Conservation (phyloP, 2,329 filamentous ascomycete genomes). For the Cercospora sp. region DNA sequence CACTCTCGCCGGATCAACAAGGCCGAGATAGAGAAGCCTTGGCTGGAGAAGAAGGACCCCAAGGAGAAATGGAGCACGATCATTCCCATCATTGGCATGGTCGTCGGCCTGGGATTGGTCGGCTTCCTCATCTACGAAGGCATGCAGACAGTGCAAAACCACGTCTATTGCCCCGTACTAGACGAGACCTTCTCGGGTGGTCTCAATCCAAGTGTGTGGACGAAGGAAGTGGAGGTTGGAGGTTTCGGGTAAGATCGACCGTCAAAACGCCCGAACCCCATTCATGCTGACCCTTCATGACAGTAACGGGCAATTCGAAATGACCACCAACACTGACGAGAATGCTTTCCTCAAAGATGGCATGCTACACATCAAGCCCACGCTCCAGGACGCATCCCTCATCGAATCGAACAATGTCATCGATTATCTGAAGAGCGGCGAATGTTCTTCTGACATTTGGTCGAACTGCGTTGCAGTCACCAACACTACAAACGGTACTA, state of each 20-base stretch:
- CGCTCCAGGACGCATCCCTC: conserved; percentile 67
- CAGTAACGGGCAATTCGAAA: conserved; percentile 78
- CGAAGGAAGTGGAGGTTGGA: conserved; percentile 71
- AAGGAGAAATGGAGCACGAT: conserved; percentile 87
- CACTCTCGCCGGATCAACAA: conserved; percentile 72
- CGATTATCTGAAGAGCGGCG: conserved; percentile 65
- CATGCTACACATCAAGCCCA: conserved; percentile 72
- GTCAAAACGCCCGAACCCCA: background rate
- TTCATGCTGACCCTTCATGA: conserved; percentile 21
- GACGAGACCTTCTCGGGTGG: conserved; percentile 65
- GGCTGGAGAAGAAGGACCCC: conserved; percentile 70
- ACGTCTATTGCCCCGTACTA: conserved; percentile 70
- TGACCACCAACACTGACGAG: conserved; percentile 69
- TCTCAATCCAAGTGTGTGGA: conserved; percentile 62
- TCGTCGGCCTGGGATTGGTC: conserved; percentile 66
- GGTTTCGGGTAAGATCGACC: conserved; percentile 67
- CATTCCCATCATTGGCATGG: conserved; percentile 70
- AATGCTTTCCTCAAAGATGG: conserved; percentile 74
- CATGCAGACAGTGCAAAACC: conserved; percentile 67
- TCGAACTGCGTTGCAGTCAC: conserved; percentile 68
- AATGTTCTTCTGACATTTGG: conserved; percentile 64
- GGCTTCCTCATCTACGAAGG: conserved; percentile 77
- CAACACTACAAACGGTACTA: conserved; percentile 74
- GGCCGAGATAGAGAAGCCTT: conserved; percentile 73
- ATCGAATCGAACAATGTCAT: conserved; percentile 67